phyloP scores from a whole-genome alignment of 1,284 basidiomycete genomes.

The Melampsora americana region DNA sequence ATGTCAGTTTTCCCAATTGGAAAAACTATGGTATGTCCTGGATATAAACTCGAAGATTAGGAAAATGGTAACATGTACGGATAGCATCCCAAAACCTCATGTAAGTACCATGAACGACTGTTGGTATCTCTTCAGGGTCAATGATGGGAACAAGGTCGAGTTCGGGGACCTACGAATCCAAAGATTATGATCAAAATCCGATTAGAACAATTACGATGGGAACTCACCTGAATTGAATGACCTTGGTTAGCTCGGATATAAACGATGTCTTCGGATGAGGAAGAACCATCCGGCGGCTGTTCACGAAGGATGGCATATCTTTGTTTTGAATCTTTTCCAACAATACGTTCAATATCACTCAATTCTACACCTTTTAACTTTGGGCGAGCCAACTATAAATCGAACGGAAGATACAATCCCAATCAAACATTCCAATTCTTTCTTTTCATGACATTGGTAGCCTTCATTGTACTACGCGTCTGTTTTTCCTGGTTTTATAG shows the following conservation, averaged over 20 bases:
- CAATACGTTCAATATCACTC: constrained; percentile 66
- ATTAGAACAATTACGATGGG: too few species aligned
- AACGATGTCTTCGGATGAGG: constrained; percentile 58
- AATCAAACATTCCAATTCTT: background rate
- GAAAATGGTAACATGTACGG: too few species aligned
- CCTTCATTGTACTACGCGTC: constrained; percentile 17
- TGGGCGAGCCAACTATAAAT: constrained; percentile 60
- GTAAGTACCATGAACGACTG: constrained; percentile 76
- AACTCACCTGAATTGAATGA: constrained; percentile 71
- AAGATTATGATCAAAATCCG: background rate
- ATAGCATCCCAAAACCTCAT: constrained; percentile 68
- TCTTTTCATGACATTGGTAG: background rate
- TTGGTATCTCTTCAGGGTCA: constrained; percentile 64
- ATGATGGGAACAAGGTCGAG: constrained; percentile 67
- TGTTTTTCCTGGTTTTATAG: background rate
- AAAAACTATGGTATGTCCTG: background rate
- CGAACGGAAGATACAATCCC: background rate
- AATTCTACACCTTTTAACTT: constrained; percentile 62
- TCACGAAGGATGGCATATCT: constrained; percentile 59
- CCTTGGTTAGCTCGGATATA: constrained; percentile 94
- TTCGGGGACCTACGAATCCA: constrained; percentile 60
- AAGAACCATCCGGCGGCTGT: constrained; percentile 46
- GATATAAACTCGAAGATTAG: background rate
- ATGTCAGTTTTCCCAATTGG: background rate
- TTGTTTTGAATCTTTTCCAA: constrained; percentile 70